Conservation (phyloP, 176 grass and related monocot species). For the Paspalum vaginatum region DNA sequence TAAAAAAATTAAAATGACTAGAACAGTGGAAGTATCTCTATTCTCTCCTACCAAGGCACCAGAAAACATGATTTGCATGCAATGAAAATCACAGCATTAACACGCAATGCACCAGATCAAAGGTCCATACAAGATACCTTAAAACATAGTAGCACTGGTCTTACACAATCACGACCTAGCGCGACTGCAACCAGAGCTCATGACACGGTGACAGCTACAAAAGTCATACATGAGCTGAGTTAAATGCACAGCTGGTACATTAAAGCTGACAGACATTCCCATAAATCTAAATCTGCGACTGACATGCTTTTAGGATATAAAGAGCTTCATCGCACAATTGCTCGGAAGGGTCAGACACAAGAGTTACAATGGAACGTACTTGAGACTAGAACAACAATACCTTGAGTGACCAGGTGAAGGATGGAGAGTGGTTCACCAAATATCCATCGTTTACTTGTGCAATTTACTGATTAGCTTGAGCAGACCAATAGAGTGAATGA, state of each 20-base stretch:
- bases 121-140: conserved; percentile 13
- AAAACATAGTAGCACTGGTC: neutral
- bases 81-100: neutral
- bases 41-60: neutral
- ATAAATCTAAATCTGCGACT: conserved; percentile 1
- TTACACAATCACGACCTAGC: conserved; percentile 19
- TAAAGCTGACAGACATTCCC: conserved; percentile 13
- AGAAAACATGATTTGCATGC: neutral
- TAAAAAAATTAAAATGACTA: no score
- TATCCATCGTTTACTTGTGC: neutral
- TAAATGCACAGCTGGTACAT: conserved; percentile 28
- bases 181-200: conserved; percentile 18
- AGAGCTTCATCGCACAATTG: neutral
- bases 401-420: neutral
- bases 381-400: conserved; percentile 8
- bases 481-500: conserved; percentile 6
- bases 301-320: neutral
- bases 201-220: conserved; percentile 16
- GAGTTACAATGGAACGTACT: neutral
- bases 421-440: conserved; percentile 18
- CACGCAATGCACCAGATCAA: neutral
- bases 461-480: conserved; percentile 27
- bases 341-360: conserved; percentile 1
- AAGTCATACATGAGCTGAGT: conserved; percentile 11
- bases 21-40: no score